Conservation (phyloP, 2,329 filamentous ascomycete species). For the Trichoderma harzianum region DNA sequence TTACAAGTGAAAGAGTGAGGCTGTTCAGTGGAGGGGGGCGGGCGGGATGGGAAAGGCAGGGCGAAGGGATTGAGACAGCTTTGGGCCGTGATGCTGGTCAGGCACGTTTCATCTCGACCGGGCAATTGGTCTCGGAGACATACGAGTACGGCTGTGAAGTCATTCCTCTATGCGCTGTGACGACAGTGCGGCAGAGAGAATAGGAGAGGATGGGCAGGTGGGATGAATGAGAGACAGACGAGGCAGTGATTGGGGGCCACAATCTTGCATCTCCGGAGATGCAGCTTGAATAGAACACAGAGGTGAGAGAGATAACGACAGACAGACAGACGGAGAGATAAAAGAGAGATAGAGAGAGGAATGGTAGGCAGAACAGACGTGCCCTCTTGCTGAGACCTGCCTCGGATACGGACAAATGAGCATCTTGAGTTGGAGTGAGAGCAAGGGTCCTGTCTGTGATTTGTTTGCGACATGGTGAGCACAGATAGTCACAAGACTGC, state of each 20-base stretch:
- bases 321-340: no score
- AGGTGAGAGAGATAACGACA: not conserved
- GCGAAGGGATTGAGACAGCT: not conserved
- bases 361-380: not conserved
- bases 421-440: not conserved
- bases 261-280: not conserved
- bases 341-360: not conserved
- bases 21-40: not conserved
- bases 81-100: not conserved
- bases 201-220: not conserved
- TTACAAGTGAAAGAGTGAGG: not conserved
- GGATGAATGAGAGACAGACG: not conserved
- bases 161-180: not conserved
- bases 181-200: not conserved
- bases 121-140: not conserved
- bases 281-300: not conserved
- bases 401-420: not conserved
- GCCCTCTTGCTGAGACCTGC: not conserved
- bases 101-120: not conserved
- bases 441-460: not conserved
- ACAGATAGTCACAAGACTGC: not conserved
- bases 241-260: not conserved
- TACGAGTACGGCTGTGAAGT: not conserved
- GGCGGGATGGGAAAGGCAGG: not conserved
- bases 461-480: not conserved